These are phyloP conservation scores for Microsporum audouinii DNA, from an alignment of 2,329 filamentous ascomycete genomes.

Conservation along the genomic window DNA sequence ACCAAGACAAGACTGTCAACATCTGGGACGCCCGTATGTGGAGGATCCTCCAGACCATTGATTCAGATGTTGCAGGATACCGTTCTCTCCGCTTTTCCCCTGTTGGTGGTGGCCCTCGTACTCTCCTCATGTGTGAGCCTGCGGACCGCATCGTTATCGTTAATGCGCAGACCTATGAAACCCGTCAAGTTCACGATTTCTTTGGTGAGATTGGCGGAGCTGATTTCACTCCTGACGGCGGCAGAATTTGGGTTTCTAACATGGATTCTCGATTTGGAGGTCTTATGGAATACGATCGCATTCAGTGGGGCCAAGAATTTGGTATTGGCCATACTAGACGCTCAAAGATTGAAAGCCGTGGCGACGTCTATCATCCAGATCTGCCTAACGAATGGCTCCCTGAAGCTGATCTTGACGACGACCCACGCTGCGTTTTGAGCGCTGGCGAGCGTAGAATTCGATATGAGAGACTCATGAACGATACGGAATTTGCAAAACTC, in stretches of 20 bases:
- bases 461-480: conserved; percentile 24
- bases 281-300: conserved; percentile 34
- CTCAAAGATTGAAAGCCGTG: conserved; percentile 12
- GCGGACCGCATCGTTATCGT: conserved; percentile 36
- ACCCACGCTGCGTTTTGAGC: conserved; percentile 27
- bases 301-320: conserved; percentile 28
- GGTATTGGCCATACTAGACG: conserved; percentile 17
- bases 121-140: conserved; percentile 33
- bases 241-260: conserved; percentile 34
- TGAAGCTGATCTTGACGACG: conserved; percentile 26
- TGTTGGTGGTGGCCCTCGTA: conserved; percentile 33
- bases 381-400: conserved; percentile 30
- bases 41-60: conserved; percentile 29
- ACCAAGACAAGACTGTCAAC: conserved; percentile 37
- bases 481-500: conserved; percentile 8
- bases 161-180: conserved; percentile 33
- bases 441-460: conserved; percentile 25
- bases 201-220: conserved; percentile 37
- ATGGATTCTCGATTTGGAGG: conserved; percentile 34
- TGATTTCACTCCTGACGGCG: conserved; percentile 33
- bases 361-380: conserved; percentile 19
- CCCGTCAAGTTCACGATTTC: conserved; percentile 35
- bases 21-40: conserved; percentile 38
- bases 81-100: conserved; percentile 35
- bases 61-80: conserved; percentile 36